Evolutionary conservation across 805 yeast genomes (phyloP), one percentile per base, ranked within the genome.

Genomic region (Candida dajiaensis): DNA sequence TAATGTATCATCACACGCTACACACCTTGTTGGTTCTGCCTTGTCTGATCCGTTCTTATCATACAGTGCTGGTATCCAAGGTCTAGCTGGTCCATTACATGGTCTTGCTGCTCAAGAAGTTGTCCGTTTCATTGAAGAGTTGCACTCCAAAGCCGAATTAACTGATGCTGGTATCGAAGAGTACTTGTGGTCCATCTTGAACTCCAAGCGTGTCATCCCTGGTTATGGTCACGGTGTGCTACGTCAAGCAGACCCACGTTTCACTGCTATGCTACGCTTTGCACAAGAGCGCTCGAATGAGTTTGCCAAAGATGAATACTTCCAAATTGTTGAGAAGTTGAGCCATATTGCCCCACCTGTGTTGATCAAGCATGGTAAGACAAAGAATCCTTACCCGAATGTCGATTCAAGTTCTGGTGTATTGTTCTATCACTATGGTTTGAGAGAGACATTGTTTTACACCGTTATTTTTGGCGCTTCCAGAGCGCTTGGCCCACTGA

Each of bases 181-280:
- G 55, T 80, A 81, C 72, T 69, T 85, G 58, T 85, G 94, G 94
- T 73, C 73, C 37, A 70, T 84, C 44, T 74, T 85, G 55, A 79
- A 82, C 66, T 71, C 81, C 41, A 87, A 87, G 51, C 77, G 89
- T 60, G 94, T 85, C 50, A 81, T 85, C 52, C 95, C 95, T 52
- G 95, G 95, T 51, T 86, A 86, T 71, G 95, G 95, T 41, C 95
- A 85, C 66, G 94, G 94, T 46, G 94, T 85, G 44, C 74, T 85
- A 66, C 76, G 95, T 69, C 80, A 78, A 74, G 81, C 92, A 43
- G 94, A 85, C 67, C 94, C 94, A 50, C 76, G 94, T 59, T 85
- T 80, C 70, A 73, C 77, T 47, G 92, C 90, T 48, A 82, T 81
- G 73, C 72, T 83, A 61, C 77, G 77, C 59, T 84, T 83, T 65